These are phyloP conservation scores for Cydonia oblonga DNA, from an alignment of 331 rosid genomes.

Conservation along the genomic window DNA sequence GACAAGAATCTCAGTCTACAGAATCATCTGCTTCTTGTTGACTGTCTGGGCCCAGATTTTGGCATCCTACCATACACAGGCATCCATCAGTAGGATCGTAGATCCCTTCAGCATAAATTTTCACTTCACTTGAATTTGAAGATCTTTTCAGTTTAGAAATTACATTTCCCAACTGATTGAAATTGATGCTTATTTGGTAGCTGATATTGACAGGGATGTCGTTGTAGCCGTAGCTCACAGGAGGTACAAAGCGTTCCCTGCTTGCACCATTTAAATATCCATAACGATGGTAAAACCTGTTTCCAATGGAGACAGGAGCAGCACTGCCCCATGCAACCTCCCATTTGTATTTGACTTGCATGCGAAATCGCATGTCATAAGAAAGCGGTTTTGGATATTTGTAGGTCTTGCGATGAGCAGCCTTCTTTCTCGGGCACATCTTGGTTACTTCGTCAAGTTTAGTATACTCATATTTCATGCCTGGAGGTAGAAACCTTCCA, in stretches of 20 bases:
- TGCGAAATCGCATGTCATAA: slow-evolving; percentile 32
- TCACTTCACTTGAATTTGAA: neutral
- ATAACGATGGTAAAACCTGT: neutral
- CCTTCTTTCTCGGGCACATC: slow-evolving; percentile 23
- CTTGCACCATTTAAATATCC: neutral
- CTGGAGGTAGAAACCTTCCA: neutral
- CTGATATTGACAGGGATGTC: slow-evolving; percentile 8
- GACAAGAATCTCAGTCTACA: slow-evolving; percentile 37
- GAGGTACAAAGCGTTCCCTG: neutral
- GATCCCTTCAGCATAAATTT: slow-evolving; percentile 41
- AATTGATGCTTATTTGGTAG: slow-evolving; percentile 24
- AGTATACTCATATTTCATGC: slow-evolving; percentile 27
- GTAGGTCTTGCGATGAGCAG: neutral
- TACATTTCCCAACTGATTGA: neutral
- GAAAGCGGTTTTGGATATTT: slow-evolving; percentile 23
- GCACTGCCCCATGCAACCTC: slow-evolving; percentile 15
- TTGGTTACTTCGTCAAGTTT: slow-evolving; percentile 17
- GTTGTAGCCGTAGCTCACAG: neutral
- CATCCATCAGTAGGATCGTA: slow-evolving; percentile 35
- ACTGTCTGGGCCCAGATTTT: slow-evolving; percentile 1
- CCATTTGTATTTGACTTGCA: slow-evolving; percentile 11
- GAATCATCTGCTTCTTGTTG: neutral
- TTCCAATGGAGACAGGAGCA: slow-evolving; percentile 21
- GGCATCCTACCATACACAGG: slow-evolving; percentile 61
- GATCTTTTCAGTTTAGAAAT: neutral